These are phyloP conservation scores for Jackrogersella minutella DNA, from an alignment of 495 filamentous ascomycete species.

Conservation along the genomic window DNA sequence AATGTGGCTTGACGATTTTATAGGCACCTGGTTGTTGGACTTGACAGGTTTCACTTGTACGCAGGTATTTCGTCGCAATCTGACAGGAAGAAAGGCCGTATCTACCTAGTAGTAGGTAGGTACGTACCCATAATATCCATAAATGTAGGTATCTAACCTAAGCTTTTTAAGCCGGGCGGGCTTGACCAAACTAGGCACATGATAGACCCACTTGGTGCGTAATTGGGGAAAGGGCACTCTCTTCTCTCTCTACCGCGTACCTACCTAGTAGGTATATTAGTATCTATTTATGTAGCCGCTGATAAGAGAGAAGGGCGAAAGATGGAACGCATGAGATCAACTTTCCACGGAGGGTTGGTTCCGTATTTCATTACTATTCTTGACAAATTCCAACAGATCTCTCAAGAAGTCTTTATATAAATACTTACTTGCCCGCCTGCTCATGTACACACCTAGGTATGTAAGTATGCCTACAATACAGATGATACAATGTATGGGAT, in stretches of 20 bases:
- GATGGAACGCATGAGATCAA: too few species aligned
- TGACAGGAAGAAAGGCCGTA: constrained; percentile 13
- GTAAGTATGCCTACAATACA: too few species aligned
- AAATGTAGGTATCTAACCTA: constrained; percentile 9
- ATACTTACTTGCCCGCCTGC: too few species aligned
- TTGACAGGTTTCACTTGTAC: constrained; percentile 30
- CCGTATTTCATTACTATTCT: background rate
- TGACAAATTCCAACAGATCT: too few species aligned
- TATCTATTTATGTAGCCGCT: too few species aligned
- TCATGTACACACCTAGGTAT: too few species aligned
- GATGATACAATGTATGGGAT: too few species aligned
- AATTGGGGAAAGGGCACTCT: too few species aligned
- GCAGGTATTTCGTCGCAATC: constrained; percentile 19
- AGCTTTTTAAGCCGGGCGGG: constrained; percentile 32
- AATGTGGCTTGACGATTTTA: constrained; percentile 12
- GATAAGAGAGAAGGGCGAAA: too few species aligned
- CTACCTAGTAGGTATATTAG: background rate
- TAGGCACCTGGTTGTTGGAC: constrained; percentile 7
- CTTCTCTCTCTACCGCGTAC: too few species aligned
- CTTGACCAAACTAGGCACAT: constrained; percentile 19
- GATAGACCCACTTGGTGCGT: constrained; percentile 1
- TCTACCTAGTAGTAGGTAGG: background rate
- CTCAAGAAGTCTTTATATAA: too few species aligned
- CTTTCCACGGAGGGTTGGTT: constrained; percentile 2
- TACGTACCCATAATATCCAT: constrained; percentile 1